phyloP scores from a whole-genome alignment of 768 basidiomycete genomes.

The Coprinopsis sp. region DNA sequence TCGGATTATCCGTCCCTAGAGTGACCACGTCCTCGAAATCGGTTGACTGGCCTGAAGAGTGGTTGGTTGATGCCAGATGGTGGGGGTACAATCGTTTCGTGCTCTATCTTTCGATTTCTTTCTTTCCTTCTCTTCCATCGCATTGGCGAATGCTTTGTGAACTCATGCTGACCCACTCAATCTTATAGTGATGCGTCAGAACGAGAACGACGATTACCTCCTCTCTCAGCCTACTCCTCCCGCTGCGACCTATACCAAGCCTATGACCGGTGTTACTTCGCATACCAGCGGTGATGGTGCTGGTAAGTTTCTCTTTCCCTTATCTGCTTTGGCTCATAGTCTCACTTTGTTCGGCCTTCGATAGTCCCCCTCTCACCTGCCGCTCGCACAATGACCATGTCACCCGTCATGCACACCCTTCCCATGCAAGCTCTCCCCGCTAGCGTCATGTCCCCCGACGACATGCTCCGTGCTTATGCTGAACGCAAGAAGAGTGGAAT shows the following conservation, averaged over 20 bases:
- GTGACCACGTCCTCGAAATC: too few species aligned
- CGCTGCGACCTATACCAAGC: slow-evolving; percentile 13
- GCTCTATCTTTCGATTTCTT: neutral
- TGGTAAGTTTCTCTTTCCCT: too few species aligned
- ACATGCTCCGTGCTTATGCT: slow-evolving; percentile 63
- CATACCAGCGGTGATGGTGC: neutral
- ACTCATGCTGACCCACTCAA: slow-evolving; percentile 11
- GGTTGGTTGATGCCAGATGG: too few species aligned
- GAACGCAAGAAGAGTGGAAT: slow-evolving; percentile 22
- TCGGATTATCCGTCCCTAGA: too few species aligned
- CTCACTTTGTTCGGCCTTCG: neutral
- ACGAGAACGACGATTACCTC: slow-evolving; percentile 43
- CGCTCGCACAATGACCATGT: slow-evolving; percentile 12
- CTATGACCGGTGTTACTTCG: neutral
- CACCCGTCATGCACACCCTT: slow-evolving; percentile 30
- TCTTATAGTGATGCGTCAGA: slow-evolving; percentile 68
- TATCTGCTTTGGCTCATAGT: neutral
- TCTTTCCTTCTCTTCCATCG: neutral
- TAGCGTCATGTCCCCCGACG: slow-evolving; percentile 57
- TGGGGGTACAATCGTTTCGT: too few species aligned
- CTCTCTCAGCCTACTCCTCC: slow-evolving; percentile 30
- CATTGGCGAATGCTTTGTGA: neutral
- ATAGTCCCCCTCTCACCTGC: neutral
- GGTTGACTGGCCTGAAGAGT: neutral
- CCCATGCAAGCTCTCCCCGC: slow-evolving; percentile 29